These are phyloP conservation scores for Leonotis leonurus DNA, from an alignment of 257 asterid genomes.

Conservation along the genomic window DNA sequence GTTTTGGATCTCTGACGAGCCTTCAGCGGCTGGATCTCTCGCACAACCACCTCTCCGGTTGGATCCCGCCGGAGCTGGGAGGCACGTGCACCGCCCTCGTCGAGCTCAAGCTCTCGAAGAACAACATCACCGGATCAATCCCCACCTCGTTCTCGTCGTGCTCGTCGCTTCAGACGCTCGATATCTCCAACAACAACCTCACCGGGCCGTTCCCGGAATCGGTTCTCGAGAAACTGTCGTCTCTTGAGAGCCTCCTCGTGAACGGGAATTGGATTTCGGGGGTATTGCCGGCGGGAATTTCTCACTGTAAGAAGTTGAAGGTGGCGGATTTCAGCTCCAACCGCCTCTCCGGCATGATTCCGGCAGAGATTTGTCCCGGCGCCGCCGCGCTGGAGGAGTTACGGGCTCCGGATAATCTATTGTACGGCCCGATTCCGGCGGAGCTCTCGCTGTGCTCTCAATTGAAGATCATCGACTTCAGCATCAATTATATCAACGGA, in stretches of 20 bases:
- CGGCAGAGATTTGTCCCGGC: constrained; percentile 68
- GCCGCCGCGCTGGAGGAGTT: constrained; percentile 71
- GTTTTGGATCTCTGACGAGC: constrained; percentile 51
- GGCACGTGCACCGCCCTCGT: constrained; percentile 46
- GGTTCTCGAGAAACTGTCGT: constrained; percentile 39
- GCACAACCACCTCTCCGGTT: constrained; percentile 65
- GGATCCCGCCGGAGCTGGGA: constrained; percentile 78
- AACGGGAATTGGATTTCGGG: constrained; percentile 61
- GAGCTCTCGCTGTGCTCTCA: constrained; percentile 56
- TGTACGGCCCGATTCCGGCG: constrained; percentile 63
- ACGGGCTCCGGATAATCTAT: constrained; percentile 60
- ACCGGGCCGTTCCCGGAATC: constrained; percentile 75
- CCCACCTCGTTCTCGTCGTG: constrained; percentile 64
- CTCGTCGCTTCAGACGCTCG: constrained; percentile 53
- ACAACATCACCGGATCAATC: constrained; percentile 76
- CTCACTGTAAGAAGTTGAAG: constrained; percentile 58
- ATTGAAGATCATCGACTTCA: constrained; percentile 73
- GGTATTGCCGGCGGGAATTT: constrained; percentile 63
- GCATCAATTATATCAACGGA: constrained; percentile 77
- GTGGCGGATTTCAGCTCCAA: constrained; percentile 76
- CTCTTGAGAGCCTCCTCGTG: constrained; percentile 56
- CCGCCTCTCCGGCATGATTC: constrained; percentile 52
- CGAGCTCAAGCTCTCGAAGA: constrained; percentile 65
- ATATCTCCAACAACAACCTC: constrained; percentile 62
- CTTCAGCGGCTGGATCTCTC: constrained; percentile 75